Evolutionary conservation across 2,329 filamentous ascomycete species (phyloP), one percentile per base, ranked within the genome.

Genomic region (Cryphonectria nitschkei): DNA sequence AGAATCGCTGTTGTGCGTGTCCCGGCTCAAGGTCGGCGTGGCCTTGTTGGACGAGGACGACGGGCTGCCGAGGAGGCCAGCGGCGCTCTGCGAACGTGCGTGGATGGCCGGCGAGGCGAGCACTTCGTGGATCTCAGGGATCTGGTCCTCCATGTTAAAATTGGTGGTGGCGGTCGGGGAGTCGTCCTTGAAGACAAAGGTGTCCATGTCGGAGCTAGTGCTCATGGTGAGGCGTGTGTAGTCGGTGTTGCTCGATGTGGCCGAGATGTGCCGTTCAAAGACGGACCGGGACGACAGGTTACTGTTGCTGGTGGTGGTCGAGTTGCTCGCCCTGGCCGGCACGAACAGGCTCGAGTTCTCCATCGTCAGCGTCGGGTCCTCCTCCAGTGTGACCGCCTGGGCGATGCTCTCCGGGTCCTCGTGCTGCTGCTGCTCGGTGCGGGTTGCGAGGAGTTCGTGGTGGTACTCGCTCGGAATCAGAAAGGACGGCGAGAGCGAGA

Each of bases 381-480:
- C 82, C 66, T 77, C 77, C 70, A 77, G 79, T 8, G 66, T 67
- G 29, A 65, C 67, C 26, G 77, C 75, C 61, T 79, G 76, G 14
- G 78, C 77, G 19, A 79, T 76, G 63, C 80, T 79, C 37, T 81
- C 78, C 32, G 77, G 76, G 16, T 78, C 75, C 29, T 80, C 78
- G 64, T 75, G 73, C 29, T 80, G 78, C 63, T 75, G 73, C n/a
- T 76, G 73, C 41, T 78, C 75, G 14, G 75, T 74, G 68, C 84
- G 83, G 54, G 80, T 80, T 16, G 79, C 76, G 56, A 85, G 77
- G 82, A 89, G 86, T 74, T 89, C 84, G 72, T 86, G 83, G 67
- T 87, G 84, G 74, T 86, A 89, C 67, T 91, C 89, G 63, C 82
- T 79, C 16, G 89, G 88, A 68, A 91, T 89, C 65, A 91, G 82